phyloP scores from a whole-genome alignment of 2,329 filamentous ascomycete species.

The Nannizzia gypsea region DNA sequence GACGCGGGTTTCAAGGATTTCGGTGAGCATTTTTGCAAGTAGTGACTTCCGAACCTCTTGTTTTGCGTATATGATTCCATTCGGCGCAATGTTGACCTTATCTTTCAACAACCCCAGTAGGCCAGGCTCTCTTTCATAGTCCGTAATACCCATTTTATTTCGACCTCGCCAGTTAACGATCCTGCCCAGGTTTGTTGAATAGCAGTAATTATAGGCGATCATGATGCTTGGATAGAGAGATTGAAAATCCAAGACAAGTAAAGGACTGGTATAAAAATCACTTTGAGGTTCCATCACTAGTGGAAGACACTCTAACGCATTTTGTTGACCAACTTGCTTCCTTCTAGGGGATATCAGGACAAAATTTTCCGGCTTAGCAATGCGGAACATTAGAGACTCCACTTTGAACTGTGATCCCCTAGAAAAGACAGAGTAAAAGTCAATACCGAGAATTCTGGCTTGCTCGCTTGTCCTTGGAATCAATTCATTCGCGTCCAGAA shows the following conservation, averaged over 20 bases:
- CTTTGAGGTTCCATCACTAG: constrained; percentile 97
- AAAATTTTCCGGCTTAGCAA: constrained; percentile 93
- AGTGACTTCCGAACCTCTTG: constrained; percentile 76
- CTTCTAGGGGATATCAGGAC: constrained; percentile 78
- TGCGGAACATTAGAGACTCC: constrained; percentile 96
- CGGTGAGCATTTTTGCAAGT: constrained; percentile 88
- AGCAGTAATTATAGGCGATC: constrained; percentile 99
- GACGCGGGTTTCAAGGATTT: constrained; percentile 87
- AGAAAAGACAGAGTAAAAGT: constrained; percentile 94
- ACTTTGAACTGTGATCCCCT: constrained; percentile 97
- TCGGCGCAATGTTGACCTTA: constrained; percentile 82
- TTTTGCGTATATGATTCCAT: constrained; percentile 92
- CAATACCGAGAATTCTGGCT: constrained; percentile 79
- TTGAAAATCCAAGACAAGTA: constrained; percentile 90
- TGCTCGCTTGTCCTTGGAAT: constrained; percentile 86
- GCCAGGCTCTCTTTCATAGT: constrained; percentile 66
- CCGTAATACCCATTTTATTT: constrained; percentile 88
- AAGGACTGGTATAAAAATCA: constrained; percentile 78
- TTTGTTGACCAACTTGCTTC: constrained; percentile 86
- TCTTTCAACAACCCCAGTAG: constrained; percentile 69
- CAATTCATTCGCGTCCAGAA: constrained; percentile 80
- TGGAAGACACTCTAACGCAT: constrained; percentile 85
- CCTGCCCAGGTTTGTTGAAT: constrained; percentile 87
- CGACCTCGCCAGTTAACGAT: constrained; percentile 77
- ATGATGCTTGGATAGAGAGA: constrained; percentile 94